Conservation (phyloP, 768 basidiomycete genomes). For the Russula dissimulans region DNA sequence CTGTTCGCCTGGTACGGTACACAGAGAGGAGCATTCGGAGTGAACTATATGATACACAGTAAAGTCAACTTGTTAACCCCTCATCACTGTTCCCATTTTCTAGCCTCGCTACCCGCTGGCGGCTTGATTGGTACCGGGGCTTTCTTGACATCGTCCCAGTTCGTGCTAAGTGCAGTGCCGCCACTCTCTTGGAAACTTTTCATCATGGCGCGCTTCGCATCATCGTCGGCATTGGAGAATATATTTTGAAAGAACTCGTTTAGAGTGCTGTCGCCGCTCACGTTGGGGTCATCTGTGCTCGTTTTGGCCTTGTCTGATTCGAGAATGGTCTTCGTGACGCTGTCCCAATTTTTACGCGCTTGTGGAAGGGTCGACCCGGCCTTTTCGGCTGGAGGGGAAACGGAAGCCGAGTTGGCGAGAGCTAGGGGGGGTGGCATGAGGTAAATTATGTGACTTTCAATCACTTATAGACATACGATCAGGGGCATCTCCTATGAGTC, state of each 20-base stretch:
- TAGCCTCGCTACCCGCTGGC: conserved; percentile 77
- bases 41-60: conserved; percentile 4
- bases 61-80: neutral
- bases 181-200: conserved; percentile 95
- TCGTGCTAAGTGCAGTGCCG: conserved; percentile 91
- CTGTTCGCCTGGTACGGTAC: neutral
- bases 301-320: conserved; percentile 59
- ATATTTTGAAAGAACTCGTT: conserved; percentile 90
- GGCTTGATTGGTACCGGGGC: conserved; percentile 66
- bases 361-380: conserved; percentile 30
- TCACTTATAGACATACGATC: conserved; percentile 46
- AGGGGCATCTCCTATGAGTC: conserved; percentile 62
- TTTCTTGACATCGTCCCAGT: conserved; percentile 86
- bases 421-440: conserved; percentile 19
- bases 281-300: conserved; percentile 75
- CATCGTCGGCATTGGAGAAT: conserved; percentile 83
- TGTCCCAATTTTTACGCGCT: conserved; percentile 83
- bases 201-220: conserved; percentile 92
- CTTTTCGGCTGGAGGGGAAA: conserved; percentile 25
- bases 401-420: conserved; percentile 23
- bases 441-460: neutral
- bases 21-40: neutral
- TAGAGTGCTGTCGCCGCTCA: conserved; percentile 77
- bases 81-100: conserved; percentile 47
- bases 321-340: conserved; percentile 60